Percentiles rank a stretch among this genome's conserved stretches.
phyloP scores from a whole-genome alignment of 805 yeast species.

The Torulaspora maleeae region DNA sequence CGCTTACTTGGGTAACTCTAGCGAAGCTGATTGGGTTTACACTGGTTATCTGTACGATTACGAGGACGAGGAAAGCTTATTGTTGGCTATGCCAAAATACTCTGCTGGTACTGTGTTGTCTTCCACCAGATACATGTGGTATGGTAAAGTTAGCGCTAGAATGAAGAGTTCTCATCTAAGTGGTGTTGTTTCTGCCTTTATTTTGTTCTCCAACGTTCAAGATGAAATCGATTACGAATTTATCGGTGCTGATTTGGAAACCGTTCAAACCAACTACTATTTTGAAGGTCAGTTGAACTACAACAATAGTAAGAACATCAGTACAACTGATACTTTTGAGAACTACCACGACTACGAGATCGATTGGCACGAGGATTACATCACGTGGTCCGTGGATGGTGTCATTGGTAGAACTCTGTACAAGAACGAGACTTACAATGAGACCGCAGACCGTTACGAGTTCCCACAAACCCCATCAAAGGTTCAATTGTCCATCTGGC shows the following conservation, averaged over 20 bases:
- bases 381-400: conserved; percentile 74
- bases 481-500: conserved; percentile 73
- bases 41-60: conserved; percentile 51
- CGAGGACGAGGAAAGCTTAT: conserved; percentile 47
- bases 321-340: conserved; percentile 48
- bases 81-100: conserved; percentile 74
- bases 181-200: conserved; percentile 83
- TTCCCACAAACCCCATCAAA: conserved; percentile 75
- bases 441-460: conserved; percentile 50
- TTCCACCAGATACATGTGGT: conserved; percentile 78
- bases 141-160: conserved; percentile 69
- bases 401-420: conserved; percentile 57
- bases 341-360: conserved; percentile 70
- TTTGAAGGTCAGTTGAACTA: conserved; percentile 69
- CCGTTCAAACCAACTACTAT: conserved; percentile 76
- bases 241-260: conserved; percentile 66
- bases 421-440: conserved; percentile 56
- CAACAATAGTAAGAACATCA: conserved; percentile 48
- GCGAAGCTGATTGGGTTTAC: conserved; percentile 63
- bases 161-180: conserved; percentile 67
- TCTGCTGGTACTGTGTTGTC: conserved; percentile 76
- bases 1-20: conserved; percentile 65
- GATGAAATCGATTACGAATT: conserved; percentile 90
- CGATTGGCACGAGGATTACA: conserved; percentile 74
- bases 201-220: conserved; percentile 74